Evolutionary conservation across 345 rosid species (phyloP), one percentile per base, ranked within the genome.

Genomic region (Eutrema heterophyllum): DNA sequence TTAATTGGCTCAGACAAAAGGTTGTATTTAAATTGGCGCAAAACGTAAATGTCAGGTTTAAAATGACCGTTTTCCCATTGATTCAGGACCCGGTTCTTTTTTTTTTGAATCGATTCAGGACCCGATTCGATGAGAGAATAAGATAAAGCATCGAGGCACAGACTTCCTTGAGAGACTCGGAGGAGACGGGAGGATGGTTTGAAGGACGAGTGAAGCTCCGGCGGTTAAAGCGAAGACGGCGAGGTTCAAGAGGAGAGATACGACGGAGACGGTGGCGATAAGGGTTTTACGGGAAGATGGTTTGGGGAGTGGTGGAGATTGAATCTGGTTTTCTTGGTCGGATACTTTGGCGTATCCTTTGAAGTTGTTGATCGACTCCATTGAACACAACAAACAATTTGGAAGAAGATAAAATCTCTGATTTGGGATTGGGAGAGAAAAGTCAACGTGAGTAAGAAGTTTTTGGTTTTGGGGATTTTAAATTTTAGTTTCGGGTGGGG

Each of bases 311-410:
- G n/a, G n/a, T n/a, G 80, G 64, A 63, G 79, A 55, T 1, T n/a
- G 80, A 1, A 48, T 58, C 51, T 79, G 89, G 55, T 72, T 75
- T 77, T 81, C 90, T 16, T 51, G 67, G 64, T 73, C 81, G 56
- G 55, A 63, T 18, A 93, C 85, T 76, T 82, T 93, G 75, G 71
- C 90, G 49, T 93, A 90, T 51, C 97, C 98, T 77, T 81, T 89
- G 72, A 84, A 54, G 57, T 70, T 33, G 41, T 82, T 90, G 49
- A 83, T 62, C 45, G 96, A 83, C 26, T 88, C 91, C 98, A 92
- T 90, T 57, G 71, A 3, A 63, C 5, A 6, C 7, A 8, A 43
- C 0, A 16, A n/a, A n/a, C n/a, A 67, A n/a, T n/a, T n/a, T 29
- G 39, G 58, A 48, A 27, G 67, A 71, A 38, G 60, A 71, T n/a